These are phyloP conservation scores for Linderina pennispora DNA, from an alignment of 192 early-diverging fungal species.

Conservation along the genomic window DNA sequence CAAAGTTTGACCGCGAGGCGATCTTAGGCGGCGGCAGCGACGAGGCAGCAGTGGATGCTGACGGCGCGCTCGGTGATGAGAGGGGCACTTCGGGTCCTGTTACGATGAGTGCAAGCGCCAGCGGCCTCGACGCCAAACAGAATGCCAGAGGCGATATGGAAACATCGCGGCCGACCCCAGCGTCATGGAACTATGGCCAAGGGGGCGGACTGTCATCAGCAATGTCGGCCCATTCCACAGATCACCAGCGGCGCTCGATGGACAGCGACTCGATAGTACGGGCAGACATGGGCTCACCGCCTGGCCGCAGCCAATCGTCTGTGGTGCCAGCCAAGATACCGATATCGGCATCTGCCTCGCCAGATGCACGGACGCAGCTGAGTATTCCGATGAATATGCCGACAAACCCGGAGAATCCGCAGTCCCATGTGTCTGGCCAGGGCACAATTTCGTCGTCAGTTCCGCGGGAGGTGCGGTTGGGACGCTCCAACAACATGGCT, in stretches of 20 bases:
- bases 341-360: constrained; percentile 29
- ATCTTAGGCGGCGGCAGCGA: constrained; percentile 14
- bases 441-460: constrained; percentile 17
- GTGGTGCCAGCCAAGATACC: no score
- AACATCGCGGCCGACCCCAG: no score
- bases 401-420: no score
- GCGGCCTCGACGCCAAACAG: no score
- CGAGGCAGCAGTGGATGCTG: not conserved
- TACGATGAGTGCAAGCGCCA: no score
- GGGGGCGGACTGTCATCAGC: not conserved
- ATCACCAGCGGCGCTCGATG: not conserved
- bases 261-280: not conserved
- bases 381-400: no score
- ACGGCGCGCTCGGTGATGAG: no score
- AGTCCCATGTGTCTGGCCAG: no score
- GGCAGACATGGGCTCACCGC: not conserved
- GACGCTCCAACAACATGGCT: not conserved
- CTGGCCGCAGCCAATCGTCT: no score
- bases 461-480: constrained; percentile 18
- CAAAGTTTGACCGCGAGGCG: constrained; percentile 25
- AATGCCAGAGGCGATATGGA: no score
- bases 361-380: no score
- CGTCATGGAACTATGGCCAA: not conserved
- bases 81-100: no score
- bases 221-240: not conserved